Evolutionary conservation across 2,329 filamentous ascomycete genomes (phyloP), one percentile per base, ranked within the genome.

Genomic region (Clarireedia homoeocarpa): DNA sequence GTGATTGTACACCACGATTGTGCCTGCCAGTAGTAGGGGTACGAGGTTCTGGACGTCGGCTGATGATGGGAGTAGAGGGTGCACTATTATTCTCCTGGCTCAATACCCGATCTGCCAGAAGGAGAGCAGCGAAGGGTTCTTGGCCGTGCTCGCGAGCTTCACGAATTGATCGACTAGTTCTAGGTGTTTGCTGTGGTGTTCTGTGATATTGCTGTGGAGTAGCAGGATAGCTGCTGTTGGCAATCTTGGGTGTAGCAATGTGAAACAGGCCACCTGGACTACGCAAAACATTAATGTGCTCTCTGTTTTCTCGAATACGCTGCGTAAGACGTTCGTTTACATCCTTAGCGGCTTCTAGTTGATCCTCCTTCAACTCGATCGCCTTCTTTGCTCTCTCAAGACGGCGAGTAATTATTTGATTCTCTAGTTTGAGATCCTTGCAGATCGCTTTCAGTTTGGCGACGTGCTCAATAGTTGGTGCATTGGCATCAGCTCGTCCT

Each of bases 281-380:
- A 66, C 88, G 85, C 49, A 95, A 81, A 67, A 81, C 80, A 57
- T 89, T 88, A 64, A 95, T 84, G 67, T 95, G 91, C 67, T 95
- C 88, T 60, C 92, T 79, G 67, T 96, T 96, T 69, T 95, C 89
- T 44, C 88, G 83, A 61, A 97, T 95, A 20, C 92, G 85, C 59
- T 85, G 88, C 57, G 91, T 82, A 51, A 96, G 77, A 69, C 89
- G 80, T 40, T 84, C 78, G 55, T 90, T 88, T 67, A 94, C 87
- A 65, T 95, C 89, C 2, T 76, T 71, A n/a, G 95, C 73, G 52
- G 77, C 76, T 6, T 82, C 77, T 17, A 87, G 81, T 65, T 90
- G 85, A 60, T 88, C 86, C 58, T 89, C 86, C 64, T 91, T 86
- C 61, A 88, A 81, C 65, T 88, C 83, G 53, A 95, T 89, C 24